Evolutionary conservation across 306 rosid genomes (phyloP), one percentile per base, ranked within the genome.

Genomic region (Cucumis melo): DNA sequence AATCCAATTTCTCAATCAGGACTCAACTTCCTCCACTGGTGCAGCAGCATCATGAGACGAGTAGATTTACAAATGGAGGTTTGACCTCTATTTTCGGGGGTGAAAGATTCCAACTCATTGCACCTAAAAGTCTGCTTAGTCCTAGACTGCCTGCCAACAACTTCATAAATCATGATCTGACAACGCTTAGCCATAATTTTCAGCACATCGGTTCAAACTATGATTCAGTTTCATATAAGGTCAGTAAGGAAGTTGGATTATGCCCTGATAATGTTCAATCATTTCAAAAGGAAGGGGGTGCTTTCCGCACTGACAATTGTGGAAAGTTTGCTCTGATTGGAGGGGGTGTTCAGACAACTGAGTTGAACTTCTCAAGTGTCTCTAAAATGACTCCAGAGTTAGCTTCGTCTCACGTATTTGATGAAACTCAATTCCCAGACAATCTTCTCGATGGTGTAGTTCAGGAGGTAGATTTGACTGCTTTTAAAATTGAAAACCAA

Each of bases 221-320:
- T 60, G 50, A 77, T 53, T 39, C 74, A 61, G 46, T 42, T 68
- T 60, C 50, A 75, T 34, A 55, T 80, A n/a, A 41, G 63, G 12
- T n/a, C 50, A 58, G 54, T 44, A 55, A 17, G 75, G 75, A 68
- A 68, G 55, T 46, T 44, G 75, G 56, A 68, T 23, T 68, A 42
- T 68, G 11, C 65, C 36, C 60, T 75, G 36, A 39, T 77, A 42
- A 10, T 72, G 6, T 68, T 60, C 58, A 46, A 44, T 8, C 56
- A 17, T 44, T 79, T 81, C 77, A 70, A 66, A 79, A 12, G 48
- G 63, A 79, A 61, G 78, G 46, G 55, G 51, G 39, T 20, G 24
- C 20, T 68, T 42, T 68, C 7, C 13, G 5, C 55, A 42, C 55
- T 13, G 75, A 68, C 55, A 13, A 15, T 48, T 6, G 59, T 24